These are phyloP conservation scores for Yamadazyma phyllophila DNA, from an alignment of 805 yeast species.

Conservation along the genomic window DNA sequence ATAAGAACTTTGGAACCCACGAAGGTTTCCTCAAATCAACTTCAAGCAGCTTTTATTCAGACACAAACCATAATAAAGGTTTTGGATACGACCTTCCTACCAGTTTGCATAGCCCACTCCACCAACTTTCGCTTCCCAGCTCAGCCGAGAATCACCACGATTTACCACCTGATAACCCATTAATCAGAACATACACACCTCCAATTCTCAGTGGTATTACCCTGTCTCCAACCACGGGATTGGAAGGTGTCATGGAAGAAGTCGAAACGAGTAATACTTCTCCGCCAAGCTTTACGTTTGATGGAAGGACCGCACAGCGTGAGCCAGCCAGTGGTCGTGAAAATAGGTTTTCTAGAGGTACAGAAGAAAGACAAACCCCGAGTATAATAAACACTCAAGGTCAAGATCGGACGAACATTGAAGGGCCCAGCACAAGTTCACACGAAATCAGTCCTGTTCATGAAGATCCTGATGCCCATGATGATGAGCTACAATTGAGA, in stretches of 20 bases:
- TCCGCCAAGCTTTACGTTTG: neutral
- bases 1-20: neutral
- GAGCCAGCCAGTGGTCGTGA: too few relatives aligned
- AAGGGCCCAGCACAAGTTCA: too few relatives aligned
- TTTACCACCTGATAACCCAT: neutral
- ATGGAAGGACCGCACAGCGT: too few relatives aligned
- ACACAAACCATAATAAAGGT: neutral
- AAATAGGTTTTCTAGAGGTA: too few relatives aligned
- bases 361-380: too few relatives aligned
- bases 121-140: neutral
- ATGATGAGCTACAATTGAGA: slow-evolving; percentile 5
- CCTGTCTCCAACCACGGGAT: neutral
- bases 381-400: neutral
- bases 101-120: neutral
- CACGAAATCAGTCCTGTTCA: neutral
- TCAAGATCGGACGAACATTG: neutral
- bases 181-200: neutral
- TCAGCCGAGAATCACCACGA: neutral
- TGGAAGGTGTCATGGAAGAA: neutral
- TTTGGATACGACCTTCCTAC: neutral
- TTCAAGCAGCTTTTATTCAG: neutral
- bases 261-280: neutral
- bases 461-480: slow-evolving; percentile 1
- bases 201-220: neutral
- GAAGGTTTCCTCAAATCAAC: neutral